Base-by-base conservation (phyloP, 2,329 filamentous ascomycete species). In the Colletotrichum viniferum region DNA sequence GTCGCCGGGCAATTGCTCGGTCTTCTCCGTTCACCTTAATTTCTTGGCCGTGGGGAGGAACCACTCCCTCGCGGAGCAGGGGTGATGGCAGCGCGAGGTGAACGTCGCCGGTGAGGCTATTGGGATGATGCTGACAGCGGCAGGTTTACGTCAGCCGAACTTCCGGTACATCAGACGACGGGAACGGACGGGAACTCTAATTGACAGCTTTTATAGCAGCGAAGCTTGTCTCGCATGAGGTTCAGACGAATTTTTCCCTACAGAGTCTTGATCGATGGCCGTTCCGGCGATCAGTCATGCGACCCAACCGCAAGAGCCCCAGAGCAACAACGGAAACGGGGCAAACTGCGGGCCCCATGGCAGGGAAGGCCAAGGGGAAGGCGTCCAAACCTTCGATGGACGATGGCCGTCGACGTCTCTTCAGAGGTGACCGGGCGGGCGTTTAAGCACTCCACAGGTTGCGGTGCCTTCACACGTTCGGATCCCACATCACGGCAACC, bases 111-210 rank as follows among this genome's bases (percentile, higher is more conserved):
- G 30, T 62, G 34, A 26, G 60, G 30, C n/a, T 34, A 28, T 26
- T 56, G 62, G 72, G 52, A 71, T 74, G 55, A 67, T 70, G 73
- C 62, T 63, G 62, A 58, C 62, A 63, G 32, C 24, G n/a, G 24
- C 52, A 30, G 24, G 32, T 24, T 43, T 48, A 52, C 43, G 69
- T 68, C 72, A 55, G 65, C 38, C 18, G 58, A 48, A 14, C 13
- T 28, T 68, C 10, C 21, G 13, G 28, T 32, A 73, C 56, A 73
- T 68, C 73, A 48, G 73, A 73, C 34, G 63, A 32, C 56, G 28
- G 38, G 30, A 75, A 68, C 62, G 38, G 63, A 26, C 43, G 34
- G 38, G 30, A 75, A 68, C 62, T 55, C 60, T 75, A 30, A 43
- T 28, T 68, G 63, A 72, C 62, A 63, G 56, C 38, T 28, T 43